These are phyloP conservation scores for Lachnum nothofagi DNA, from an alignment of 2,329 filamentous ascomycete species.

Conservation along the genomic window DNA sequence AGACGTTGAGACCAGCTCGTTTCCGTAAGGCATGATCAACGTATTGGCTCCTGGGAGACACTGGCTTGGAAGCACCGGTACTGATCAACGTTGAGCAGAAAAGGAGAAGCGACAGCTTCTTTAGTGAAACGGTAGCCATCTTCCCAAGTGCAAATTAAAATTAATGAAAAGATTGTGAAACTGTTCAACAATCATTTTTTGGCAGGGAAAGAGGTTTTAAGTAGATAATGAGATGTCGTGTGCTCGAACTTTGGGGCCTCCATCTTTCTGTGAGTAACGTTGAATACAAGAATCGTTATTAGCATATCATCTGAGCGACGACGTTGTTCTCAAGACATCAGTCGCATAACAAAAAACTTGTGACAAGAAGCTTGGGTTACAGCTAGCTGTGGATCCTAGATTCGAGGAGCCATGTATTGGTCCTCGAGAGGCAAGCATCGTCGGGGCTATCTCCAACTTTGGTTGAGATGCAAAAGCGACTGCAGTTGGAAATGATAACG, in stretches of 20 bases:
- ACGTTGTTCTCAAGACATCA: background rate
- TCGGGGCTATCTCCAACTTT: no score
- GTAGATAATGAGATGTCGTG: background rate
- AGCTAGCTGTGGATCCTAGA: no score
- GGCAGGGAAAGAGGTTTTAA: background rate
- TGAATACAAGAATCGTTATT: background rate
- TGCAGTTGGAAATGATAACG: no score
- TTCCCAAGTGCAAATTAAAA: background rate
- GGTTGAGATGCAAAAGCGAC: no score
- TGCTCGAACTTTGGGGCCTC: background rate
- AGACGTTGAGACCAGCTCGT: constrained; percentile 5
- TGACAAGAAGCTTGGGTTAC: no score
- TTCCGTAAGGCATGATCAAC: constrained; percentile 2
- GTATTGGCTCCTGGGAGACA: constrained; percentile 1
- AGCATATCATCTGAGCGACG: background rate
- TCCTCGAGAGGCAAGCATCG: no score
- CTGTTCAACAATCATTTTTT: background rate
- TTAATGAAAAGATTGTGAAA: background rate
- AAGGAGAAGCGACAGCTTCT: background rate
- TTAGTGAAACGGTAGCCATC: constrained; percentile 1
- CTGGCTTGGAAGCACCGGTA: constrained; percentile 1
- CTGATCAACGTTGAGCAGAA: background rate
- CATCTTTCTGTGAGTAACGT: background rate
- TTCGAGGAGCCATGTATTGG: no score
- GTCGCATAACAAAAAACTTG: no score